A percentile compares a stretch with the other conserved stretches of the same genome.
phyloP scores from a whole-genome alignment of 2,329 filamentous ascomycete genomes.

The Teratosphaeria gauchensis region DNA sequence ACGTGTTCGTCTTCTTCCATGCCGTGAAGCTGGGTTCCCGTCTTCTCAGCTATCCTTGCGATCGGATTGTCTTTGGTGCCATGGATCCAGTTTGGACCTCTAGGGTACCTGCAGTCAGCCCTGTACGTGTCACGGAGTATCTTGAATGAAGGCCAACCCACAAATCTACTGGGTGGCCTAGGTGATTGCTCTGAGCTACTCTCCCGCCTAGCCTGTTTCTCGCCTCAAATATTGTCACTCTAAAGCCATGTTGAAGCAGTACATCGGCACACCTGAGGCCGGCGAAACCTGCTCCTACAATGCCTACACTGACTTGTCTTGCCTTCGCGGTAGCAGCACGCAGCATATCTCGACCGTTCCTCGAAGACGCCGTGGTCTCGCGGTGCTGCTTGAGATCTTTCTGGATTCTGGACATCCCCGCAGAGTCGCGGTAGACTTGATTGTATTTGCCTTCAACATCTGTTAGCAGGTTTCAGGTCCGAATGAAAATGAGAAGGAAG shows the following conservation, averaged over 20 bases:
- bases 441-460: slow-evolving; percentile 1
- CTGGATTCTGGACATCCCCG: slow-evolving; percentile 8
- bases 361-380: not conserved
- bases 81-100: slow-evolving; percentile 74
- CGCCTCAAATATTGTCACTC: slow-evolving; percentile 61
- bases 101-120: slow-evolving; percentile 17
- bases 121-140: not conserved
- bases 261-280: slow-evolving; percentile 63
- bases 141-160: slow-evolving; percentile 26
- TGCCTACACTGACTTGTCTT: slow-evolving; percentile 35
- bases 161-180: slow-evolving; percentile 47
- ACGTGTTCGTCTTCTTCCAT: slow-evolving; percentile 48
- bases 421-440: not conserved
- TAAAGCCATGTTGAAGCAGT: slow-evolving; percentile 53
- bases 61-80: slow-evolving; percentile 64
- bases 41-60: slow-evolving; percentile 54
- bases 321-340: slow-evolving; percentile 4
- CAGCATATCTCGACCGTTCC: slow-evolving; percentile 3
- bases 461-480: not conserved
- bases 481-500: not conserved
- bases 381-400: slow-evolving; percentile 2
- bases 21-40: slow-evolving; percentile 43
- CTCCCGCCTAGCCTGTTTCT: slow-evolving; percentile 58
- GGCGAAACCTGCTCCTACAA: slow-evolving; percentile 62
- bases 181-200: slow-evolving; percentile 32